phyloP scores from a whole-genome alignment of 768 basidiomycete species.

The Phlebiopsis flavidoalba region DNA sequence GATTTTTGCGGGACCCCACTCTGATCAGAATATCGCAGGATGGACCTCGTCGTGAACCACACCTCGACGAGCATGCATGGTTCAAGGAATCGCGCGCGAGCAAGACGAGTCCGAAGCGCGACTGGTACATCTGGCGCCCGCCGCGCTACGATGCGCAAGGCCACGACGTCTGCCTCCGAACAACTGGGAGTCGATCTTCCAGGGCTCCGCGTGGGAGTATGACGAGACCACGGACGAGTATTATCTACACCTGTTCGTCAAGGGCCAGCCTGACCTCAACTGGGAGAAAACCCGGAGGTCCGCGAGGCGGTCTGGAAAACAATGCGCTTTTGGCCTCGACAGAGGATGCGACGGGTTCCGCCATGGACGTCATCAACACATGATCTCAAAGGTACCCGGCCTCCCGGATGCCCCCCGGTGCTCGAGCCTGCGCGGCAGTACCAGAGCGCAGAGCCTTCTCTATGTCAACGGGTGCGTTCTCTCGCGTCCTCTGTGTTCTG shows the following conservation, averaged over 20 bases:
- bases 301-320: too few relatives aligned
- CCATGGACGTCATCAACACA: slow-evolving; percentile 63
- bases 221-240: slow-evolving; percentile 63
- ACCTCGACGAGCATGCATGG: slow-evolving; percentile 76
- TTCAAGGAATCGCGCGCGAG: slow-evolving; percentile 55
- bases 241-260: slow-evolving; percentile 64
- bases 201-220: slow-evolving; percentile 71
- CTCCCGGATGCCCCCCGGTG: slow-evolving; percentile 64
- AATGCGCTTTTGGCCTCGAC: slow-evolving; percentile 57
- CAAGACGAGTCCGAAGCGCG: slow-evolving; percentile 50
- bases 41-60: slow-evolving; percentile 78
- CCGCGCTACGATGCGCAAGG: slow-evolving; percentile 49
- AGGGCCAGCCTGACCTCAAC: slow-evolving; percentile 72
- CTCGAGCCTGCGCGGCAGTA: slow-evolving; percentile 42
- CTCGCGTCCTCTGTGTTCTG: neutral
- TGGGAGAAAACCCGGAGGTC: slow-evolving; percentile 65
- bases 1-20: neutral
- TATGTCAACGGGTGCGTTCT: slow-evolving; percentile 54
- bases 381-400: slow-evolving; percentile 57
- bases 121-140: slow-evolving; percentile 77
- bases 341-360: slow-evolving; percentile 74
- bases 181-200: slow-evolving; percentile 68
- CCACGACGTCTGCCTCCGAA: slow-evolving; percentile 57
- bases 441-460: slow-evolving; percentile 47
- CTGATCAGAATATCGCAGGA: slow-evolving; percentile 34